Evolutionary conservation across 2,329 filamentous ascomycete genomes (phyloP).

Genomic region (Didymella exigua): DNA sequence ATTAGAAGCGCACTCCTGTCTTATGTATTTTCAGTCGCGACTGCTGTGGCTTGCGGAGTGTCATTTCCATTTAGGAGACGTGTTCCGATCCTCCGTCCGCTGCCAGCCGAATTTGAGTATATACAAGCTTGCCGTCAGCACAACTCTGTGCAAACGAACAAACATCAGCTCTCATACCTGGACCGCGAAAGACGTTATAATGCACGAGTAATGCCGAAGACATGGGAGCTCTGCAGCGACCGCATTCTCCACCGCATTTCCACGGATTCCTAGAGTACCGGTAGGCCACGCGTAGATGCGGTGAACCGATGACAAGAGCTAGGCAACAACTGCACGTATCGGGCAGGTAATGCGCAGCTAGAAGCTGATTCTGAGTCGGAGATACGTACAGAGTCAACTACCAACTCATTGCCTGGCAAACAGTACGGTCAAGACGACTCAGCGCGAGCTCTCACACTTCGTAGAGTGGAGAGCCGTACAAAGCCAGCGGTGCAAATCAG

Average conservation of each 20-base stretch:
- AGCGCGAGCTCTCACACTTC: not conserved
- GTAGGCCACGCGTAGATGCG: not conserved
- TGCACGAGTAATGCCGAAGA: not conserved
- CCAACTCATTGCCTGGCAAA: not conserved
- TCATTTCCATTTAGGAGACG: not conserved
- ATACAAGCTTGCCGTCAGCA: slow-evolving; percentile 1
- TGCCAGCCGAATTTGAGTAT: not conserved
- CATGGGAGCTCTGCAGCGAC: not conserved
- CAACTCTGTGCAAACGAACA: not conserved
- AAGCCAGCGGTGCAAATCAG: not conserved
- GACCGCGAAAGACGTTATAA: not conserved
- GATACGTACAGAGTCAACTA: not conserved
- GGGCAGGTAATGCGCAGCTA: not conserved
- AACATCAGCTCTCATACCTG: not conserved
- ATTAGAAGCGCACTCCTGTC: not conserved
- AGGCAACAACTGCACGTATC: not conserved
- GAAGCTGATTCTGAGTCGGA: not conserved
- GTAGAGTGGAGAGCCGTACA: slow-evolving; percentile 2
- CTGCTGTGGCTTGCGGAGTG: not conserved
- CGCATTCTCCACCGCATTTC: not conserved
- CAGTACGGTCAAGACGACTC: not conserved
- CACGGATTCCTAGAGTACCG: not conserved
- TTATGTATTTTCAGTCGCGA: not conserved
- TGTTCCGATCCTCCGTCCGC: not conserved
- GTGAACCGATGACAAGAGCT: slow-evolving; percentile 1